Conservation (phyloP, 805 yeast genomes). For the Peterozyma xylosa region DNA sequence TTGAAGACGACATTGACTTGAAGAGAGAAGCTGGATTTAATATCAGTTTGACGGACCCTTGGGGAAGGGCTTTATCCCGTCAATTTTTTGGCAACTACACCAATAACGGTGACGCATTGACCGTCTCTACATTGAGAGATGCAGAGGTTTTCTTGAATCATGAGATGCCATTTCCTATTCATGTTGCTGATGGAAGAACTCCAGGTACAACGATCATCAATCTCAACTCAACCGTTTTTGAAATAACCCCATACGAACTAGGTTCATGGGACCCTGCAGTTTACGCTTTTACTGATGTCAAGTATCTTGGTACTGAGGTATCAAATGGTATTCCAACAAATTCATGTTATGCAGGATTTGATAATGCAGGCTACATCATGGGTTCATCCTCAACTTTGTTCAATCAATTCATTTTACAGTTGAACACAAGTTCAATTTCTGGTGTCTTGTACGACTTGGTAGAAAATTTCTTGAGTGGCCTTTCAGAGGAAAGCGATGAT, state of each 20-base stretch:
- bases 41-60: slow-evolving; percentile 64
- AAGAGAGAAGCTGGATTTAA: slow-evolving; percentile 61
- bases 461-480: slow-evolving; percentile 33
- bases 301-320: slow-evolving; percentile 64
- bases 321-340: slow-evolving; percentile 47
- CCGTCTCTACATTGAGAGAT: slow-evolving; percentile 50
- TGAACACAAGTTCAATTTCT: slow-evolving; percentile 45
- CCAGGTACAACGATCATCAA: slow-evolving; percentile 51
- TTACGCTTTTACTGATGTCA: slow-evolving; percentile 54
- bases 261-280: slow-evolving; percentile 87
- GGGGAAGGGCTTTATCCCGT: slow-evolving; percentile 72
- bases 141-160: slow-evolving; percentile 53
- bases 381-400: slow-evolving; percentile 82
- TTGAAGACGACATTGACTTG: slow-evolving; percentile 41
- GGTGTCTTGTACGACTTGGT: slow-evolving; percentile 40
- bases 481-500: slow-evolving; percentile 49
- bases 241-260: slow-evolving; percentile 59
- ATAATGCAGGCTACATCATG: slow-evolving; percentile 73
- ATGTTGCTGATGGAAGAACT: slow-evolving; percentile 58
- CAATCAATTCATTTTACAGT: slow-evolving; percentile 53
- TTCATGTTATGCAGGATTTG: slow-evolving; percentile 61
- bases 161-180: slow-evolving; percentile 67
- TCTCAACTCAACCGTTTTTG: slow-evolving; percentile 62
- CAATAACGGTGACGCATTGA: slow-evolving; percentile 57
- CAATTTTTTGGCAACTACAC: slow-evolving; percentile 60